Evolutionary conservation across 2,329 filamentous ascomycete species (phyloP).

Genomic region (Neofusicoccum parvum): DNA sequence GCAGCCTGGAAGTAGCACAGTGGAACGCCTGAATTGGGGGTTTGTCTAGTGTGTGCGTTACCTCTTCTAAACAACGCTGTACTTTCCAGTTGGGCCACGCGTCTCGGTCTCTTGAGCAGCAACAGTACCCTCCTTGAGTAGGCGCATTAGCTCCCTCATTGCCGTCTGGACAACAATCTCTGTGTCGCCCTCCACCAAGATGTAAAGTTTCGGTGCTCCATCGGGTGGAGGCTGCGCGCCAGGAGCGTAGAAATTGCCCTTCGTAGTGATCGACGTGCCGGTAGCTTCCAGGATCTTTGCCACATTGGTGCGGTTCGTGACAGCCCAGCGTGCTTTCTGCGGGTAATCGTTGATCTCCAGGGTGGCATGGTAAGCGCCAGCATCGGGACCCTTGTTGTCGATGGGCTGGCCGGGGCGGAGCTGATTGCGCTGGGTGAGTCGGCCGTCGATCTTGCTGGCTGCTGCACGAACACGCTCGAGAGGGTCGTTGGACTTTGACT

Average conservation of each 20-base stretch:
- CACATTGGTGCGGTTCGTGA: constrained; percentile 97
- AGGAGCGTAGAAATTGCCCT: constrained; percentile 83
- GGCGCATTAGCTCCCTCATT: constrained; percentile 83
- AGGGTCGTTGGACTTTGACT: constrained; percentile 60
- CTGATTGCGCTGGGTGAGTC: constrained; percentile 85
- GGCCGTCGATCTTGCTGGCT: constrained; percentile 85
- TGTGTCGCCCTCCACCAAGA: constrained; percentile 95
- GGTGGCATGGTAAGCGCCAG: constrained; percentile 93
- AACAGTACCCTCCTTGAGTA: constrained; percentile 87
- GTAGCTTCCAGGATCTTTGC: constrained; percentile 96
- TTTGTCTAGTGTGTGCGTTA: neutral
- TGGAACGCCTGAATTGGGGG: neutral
- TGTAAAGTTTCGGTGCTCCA: constrained; percentile 91
- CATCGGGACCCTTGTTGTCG: constrained; percentile 97
- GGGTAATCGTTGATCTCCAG: constrained; percentile 99
- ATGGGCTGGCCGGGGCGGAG: constrained; percentile 91
- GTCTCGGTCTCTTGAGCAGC: constrained; percentile 86
- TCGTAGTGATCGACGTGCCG: constrained; percentile 94
- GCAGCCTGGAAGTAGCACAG: neutral
- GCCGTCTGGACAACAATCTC: constrained; percentile 89
- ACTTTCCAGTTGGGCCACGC: constrained; percentile 74
- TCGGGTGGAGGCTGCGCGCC: constrained; percentile 76
- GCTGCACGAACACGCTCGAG: constrained; percentile 88
- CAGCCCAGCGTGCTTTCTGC: constrained; percentile 96
- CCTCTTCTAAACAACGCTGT: constrained; percentile 61